phyloP scores from a whole-genome alignment of 306 rosid species.

The Prunus kanzakura region DNA sequence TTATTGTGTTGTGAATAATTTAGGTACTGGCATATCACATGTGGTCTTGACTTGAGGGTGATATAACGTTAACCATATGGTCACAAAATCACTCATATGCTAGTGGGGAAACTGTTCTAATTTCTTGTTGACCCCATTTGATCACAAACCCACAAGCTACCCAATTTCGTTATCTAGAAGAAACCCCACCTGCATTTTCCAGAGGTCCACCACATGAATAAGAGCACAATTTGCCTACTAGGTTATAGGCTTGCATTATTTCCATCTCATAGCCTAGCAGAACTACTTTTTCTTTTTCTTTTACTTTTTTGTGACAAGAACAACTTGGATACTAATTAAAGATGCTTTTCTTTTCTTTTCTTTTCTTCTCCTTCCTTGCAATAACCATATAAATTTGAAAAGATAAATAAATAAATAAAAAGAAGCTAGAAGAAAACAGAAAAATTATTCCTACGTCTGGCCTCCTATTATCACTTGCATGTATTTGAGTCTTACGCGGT shows the following conservation, averaged over 20 bases:
- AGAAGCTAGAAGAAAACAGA: not conserved
- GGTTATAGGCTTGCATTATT: slow-evolving; percentile 42
- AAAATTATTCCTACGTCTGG: not conserved
- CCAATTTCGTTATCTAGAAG: slow-evolving; percentile 28
- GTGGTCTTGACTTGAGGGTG: not conserved
- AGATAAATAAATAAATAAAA: not conserved
- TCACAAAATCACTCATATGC: slow-evolving; percentile 32
- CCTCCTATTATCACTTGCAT: no score
- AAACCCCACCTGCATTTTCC: slow-evolving; percentile 37
- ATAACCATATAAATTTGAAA: not conserved
- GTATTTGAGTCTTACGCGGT: no score
- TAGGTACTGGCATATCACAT: no score
- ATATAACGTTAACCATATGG: slow-evolving; percentile 10
- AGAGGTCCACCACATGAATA: slow-evolving; percentile 26
- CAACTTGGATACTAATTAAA: not conserved
- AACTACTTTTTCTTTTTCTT: not conserved
- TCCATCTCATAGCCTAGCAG: slow-evolving; percentile 19
- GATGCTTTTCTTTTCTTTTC: slow-evolving; percentile 51
- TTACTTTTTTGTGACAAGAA: no score
- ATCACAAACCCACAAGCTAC: slow-evolving; percentile 27
- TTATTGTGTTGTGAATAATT: no score
- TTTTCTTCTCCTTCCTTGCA: slow-evolving; percentile 18
- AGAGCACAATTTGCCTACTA: slow-evolving; percentile 34
- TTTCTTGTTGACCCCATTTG: slow-evolving; percentile 27
- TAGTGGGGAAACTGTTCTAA: slow-evolving; percentile 43